Evolutionary conservation across 1,284 basidiomycete genomes (phyloP).

Genomic region (Marasmius sp.): DNA sequence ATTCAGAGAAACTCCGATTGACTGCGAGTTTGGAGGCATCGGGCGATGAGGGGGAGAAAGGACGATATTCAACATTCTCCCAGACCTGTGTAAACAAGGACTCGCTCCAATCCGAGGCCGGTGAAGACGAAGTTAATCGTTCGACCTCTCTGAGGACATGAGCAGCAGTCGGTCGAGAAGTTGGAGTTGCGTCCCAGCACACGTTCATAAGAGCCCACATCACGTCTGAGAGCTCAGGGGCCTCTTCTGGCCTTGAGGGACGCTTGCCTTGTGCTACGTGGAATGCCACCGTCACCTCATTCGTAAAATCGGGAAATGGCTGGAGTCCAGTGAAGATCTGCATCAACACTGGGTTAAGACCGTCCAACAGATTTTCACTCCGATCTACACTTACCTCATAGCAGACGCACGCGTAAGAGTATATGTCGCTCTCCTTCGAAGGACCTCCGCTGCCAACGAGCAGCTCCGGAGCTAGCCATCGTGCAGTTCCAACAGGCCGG

Average conservation of each 20-base stretch:
- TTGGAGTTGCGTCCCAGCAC: constrained; percentile 8
- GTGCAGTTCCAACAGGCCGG: not conserved
- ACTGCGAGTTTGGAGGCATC: no score
- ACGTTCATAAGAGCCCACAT: constrained; percentile 12
- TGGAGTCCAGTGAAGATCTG: constrained; percentile 17
- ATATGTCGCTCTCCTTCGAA: not conserved
- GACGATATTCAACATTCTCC: no score
- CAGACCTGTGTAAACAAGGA: not conserved
- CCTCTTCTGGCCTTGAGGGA: not conserved
- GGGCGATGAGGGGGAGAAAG: no score
- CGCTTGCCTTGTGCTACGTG: constrained; percentile 7
- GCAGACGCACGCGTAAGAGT: constrained; percentile 19
- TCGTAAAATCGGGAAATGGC: constrained; percentile 12
- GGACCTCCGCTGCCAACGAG: no score
- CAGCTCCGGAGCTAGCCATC: not conserved
- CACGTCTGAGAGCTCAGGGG: not conserved
- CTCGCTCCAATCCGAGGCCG: not conserved
- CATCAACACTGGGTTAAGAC: not conserved
- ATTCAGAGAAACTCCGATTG: no score
- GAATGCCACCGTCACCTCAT: constrained; percentile 13
- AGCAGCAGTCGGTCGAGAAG: constrained; percentile 6
- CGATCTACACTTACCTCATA: constrained; percentile 20
- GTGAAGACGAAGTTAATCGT: no score
- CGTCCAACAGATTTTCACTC: not conserved
- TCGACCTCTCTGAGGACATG: not conserved